Evolutionary conservation across 1,284 basidiomycete genomes (phyloP).

Genomic region (Schizophyllum commune): DNA sequence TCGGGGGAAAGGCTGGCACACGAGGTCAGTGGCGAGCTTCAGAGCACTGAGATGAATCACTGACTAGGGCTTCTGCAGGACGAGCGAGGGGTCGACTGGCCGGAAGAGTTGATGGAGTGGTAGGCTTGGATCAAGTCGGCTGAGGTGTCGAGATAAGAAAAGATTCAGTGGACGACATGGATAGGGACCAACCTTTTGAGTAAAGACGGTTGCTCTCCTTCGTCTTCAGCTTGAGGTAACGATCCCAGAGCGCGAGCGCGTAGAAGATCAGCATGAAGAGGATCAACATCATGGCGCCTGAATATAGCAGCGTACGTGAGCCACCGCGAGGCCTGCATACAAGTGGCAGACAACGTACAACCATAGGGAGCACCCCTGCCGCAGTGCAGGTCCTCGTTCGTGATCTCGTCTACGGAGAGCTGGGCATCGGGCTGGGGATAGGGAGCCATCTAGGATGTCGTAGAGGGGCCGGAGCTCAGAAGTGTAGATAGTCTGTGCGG

Average conservation of each 20-base stretch:
- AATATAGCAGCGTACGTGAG: neutral
- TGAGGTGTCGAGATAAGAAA: neutral
- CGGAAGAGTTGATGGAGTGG: neutral
- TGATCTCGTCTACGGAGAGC: neutral
- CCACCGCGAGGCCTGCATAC: neutral
- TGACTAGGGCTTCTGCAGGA: too few relatives aligned
- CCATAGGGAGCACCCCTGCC: neutral
- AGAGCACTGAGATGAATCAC: too few relatives aligned
- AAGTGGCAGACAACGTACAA: neutral
- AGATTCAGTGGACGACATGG: neutral
- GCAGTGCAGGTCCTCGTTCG: neutral
- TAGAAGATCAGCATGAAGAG: slow-evolving; percentile 4
- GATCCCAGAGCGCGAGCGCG: slow-evolving; percentile 4
- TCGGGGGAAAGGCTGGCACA: too few relatives aligned
- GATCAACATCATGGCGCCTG: neutral
- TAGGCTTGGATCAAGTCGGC: neutral
- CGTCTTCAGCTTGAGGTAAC: neutral
- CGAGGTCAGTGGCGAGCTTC: too few relatives aligned
- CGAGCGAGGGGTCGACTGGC: neutral
- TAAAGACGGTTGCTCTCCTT: neutral
- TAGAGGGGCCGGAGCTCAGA: neutral
- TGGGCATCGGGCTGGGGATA: neutral
- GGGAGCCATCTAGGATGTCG: neutral
- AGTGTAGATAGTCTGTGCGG: too few relatives aligned
- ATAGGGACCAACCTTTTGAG: neutral